phyloP scores from a whole-genome alignment of 768 basidiomycete genomes.

The Russula earlei region DNA sequence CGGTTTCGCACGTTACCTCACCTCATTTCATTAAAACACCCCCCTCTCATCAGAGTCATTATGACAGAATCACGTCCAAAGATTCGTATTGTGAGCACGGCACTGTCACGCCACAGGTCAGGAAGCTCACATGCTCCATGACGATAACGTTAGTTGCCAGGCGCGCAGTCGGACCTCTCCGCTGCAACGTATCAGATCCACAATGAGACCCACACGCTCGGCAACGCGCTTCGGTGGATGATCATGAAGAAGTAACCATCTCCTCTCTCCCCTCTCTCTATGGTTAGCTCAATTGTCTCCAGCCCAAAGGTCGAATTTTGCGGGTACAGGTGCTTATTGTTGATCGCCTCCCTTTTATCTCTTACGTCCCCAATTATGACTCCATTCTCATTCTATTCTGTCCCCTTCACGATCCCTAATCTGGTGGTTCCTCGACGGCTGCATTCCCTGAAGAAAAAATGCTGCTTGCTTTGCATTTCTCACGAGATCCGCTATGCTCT shows the following conservation, averaged over 20 bases:
- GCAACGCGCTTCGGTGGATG: constrained; percentile 95
- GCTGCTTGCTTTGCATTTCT: neutral
- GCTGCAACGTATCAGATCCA: constrained; percentile 87
- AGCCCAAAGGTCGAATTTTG: constrained; percentile 98
- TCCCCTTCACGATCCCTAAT: neutral
- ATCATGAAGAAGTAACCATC: constrained; percentile 87
- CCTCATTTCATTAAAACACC: neutral
- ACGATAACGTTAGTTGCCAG: constrained; percentile 53
- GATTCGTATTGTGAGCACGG: constrained; percentile 15
- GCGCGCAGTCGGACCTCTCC: constrained; percentile 71
- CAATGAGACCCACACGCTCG: constrained; percentile 93
- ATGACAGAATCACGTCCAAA: constrained; percentile 15
- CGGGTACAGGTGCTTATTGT: constrained; percentile 61
- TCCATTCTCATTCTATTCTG: neutral
- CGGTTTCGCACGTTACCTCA: neutral
- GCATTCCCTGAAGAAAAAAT: neutral
- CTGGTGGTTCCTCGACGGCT: neutral
- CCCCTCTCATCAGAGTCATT: neutral
- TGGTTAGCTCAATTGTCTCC: constrained; percentile 1
- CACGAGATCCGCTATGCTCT: neutral
- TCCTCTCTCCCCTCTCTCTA: neutral
- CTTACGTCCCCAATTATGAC: no score
- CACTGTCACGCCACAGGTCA: neutral
- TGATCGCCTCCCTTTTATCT: neutral
- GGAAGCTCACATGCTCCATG: neutral